Evolutionary conservation across 2,329 filamentous ascomycete species (phyloP), one percentile per base, ranked within the genome.

Genomic region (Monosporascus sp.): DNA sequence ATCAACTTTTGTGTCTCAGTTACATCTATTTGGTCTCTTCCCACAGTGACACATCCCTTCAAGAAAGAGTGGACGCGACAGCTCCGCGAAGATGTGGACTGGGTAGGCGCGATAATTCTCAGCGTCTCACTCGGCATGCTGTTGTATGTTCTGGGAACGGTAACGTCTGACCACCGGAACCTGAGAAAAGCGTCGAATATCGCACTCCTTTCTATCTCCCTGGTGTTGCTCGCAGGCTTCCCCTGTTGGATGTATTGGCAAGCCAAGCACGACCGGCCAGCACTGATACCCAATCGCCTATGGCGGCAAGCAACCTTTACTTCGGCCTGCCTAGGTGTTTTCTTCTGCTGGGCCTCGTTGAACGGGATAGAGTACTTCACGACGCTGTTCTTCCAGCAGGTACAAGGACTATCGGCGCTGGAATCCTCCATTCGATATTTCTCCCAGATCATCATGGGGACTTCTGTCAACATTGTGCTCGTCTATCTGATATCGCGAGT

Each of bases 291-390:
- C 0, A 83, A 83, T 59, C 74, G 73, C 0, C 64, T 84, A 0
- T 84, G 81, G 81, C 71, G 66, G n/a, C 81, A 82, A 38, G 64
- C 65, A 0, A 65, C 73, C 9, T 84, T 83, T 59, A 76, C 76
- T 0, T 69, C 68, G 7, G 73, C 80, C 20, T 84, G 81, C 57
- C 51, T 79, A 14, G 72, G 68, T 6, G 70, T 78, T 0, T 64
- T 75, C 17, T 61, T 78, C 5, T 65, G 70, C 0, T 74, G 66
- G 60, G 74, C 70, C 0, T 69, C 72, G 5, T 57, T 74, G 36
- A 75, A 76, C 48, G 65, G 68, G n/a, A 72, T 75, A 51, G 74
- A 77, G 52, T 65, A 71, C 14, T 74, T 73, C 44, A 61, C 65
- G 42, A 71, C 68, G 52, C 63, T 78, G 22, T 77, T 72, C 58